Evolutionary conservation across 2,329 filamentous ascomycete species (phyloP).

Genomic region (Lachnellula hyalina): DNA sequence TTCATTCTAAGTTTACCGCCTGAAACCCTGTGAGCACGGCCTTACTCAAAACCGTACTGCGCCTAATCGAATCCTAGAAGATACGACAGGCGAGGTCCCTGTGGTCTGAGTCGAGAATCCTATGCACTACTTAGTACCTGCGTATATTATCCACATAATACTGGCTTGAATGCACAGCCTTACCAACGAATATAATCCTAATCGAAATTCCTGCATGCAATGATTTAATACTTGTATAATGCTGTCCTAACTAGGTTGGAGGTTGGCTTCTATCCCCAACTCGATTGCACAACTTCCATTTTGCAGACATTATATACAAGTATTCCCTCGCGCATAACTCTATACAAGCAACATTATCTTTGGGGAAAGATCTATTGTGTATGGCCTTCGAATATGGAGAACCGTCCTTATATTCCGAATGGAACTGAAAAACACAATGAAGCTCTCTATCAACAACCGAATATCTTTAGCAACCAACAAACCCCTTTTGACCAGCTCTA

Average conservation of each 20-base stretch:
- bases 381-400: neutral
- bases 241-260: neutral
- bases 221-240: neutral
- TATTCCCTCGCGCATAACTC: neutral
- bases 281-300: neutral
- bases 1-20: neutral
- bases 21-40: neutral
- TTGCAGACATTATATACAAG: neutral
- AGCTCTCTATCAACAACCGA: neutral
- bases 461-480: neutral
- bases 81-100: neutral
- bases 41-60: neutral
- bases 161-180: neutral
- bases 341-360: neutral
- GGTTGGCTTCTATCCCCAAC: neutral
- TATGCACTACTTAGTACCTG: neutral
- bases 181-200: neutral
- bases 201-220: neutral
- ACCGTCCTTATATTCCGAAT: neutral
- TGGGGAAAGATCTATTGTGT: neutral
- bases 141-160: neutral
- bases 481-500: neutral
- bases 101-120: neutral
- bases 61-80: neutral
- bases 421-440: neutral